Conservation (phyloP, 1,284 basidiomycete species). For the Puccinia brachypodii region DNA sequence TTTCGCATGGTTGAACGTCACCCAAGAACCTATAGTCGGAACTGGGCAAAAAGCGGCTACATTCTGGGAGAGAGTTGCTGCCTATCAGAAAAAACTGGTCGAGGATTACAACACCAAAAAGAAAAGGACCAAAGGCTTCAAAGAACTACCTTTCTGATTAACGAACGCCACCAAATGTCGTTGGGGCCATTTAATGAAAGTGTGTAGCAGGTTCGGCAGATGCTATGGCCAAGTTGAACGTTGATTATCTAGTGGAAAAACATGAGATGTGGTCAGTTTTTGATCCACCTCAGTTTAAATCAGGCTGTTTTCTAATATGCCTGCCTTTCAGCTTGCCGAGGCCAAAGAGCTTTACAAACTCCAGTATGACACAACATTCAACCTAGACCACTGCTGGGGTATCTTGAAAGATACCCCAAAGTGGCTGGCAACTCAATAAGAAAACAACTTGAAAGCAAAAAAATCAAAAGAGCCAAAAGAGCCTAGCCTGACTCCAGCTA, state of each 20-base stretch:
- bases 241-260: not conserved
- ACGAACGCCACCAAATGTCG: not conserved
- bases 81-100: not conserved
- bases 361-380: not conserved
- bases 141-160: not conserved
- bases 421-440: conserved; percentile 4
- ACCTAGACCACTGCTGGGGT: not conserved
- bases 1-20: conserved; percentile 3
- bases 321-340: not conserved
- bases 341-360: conserved; percentile 16
- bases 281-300: not conserved
- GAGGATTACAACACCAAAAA: not conserved
- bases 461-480: not conserved
- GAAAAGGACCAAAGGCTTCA: not conserved
- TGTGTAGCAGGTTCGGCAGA: not conserved
- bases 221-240: not conserved
- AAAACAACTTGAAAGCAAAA: not conserved
- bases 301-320: not conserved
- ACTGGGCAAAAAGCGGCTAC: not conserved
- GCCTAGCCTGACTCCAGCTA: not conserved
- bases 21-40: not conserved
- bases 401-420: conserved; percentile 19
- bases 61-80: not conserved
- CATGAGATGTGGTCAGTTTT: not conserved
- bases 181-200: conserved; percentile 2